Evolutionary conservation across 73 alveolate genomes (phyloP).

Genomic region (Stentor coeruleus): DNA sequence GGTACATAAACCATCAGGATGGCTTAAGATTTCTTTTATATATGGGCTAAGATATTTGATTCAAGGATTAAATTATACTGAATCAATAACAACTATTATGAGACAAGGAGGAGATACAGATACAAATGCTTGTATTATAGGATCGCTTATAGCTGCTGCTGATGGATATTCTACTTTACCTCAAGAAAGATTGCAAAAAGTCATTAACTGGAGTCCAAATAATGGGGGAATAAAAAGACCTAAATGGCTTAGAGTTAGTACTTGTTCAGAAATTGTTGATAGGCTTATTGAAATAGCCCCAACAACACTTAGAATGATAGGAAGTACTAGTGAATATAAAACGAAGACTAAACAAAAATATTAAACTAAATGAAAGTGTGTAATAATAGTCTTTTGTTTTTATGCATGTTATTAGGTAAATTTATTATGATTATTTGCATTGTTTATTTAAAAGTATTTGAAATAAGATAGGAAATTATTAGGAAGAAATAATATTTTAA

Average conservation of each 20-base stretch:
- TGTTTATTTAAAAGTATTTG: no score
- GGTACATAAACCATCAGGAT: conserved; percentile 22
- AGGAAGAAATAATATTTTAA: no score
- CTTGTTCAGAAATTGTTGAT: not conserved
- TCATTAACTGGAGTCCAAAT: conserved; percentile 37
- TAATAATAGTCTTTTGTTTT: no score
- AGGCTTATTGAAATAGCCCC: not conserved
- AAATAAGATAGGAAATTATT: no score
- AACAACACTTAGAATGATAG: not conserved
- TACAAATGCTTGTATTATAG: conserved; percentile 72
- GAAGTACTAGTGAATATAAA: not conserved
- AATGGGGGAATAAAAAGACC: conserved; percentile 46
- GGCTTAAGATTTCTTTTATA: conserved; percentile 38
- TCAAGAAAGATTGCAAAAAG: conserved; percentile 24
- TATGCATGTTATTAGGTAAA: no score
- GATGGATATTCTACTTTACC: conserved; percentile 46
- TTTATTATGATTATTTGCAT: no score
- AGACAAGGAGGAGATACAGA: conserved; percentile 63
- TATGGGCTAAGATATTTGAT: conserved; percentile 25
- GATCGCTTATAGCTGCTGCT: conserved; percentile 57
- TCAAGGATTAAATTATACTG: not conserved
- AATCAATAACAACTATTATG: conserved; percentile 29
- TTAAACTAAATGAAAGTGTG: no score
- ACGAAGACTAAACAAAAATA: not conserved
- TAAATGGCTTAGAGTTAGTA: conserved; percentile 1